Base-by-base conservation (phyloP, 768 basidiomycete genomes). In the Hemileccinum rubropunctum region DNA sequence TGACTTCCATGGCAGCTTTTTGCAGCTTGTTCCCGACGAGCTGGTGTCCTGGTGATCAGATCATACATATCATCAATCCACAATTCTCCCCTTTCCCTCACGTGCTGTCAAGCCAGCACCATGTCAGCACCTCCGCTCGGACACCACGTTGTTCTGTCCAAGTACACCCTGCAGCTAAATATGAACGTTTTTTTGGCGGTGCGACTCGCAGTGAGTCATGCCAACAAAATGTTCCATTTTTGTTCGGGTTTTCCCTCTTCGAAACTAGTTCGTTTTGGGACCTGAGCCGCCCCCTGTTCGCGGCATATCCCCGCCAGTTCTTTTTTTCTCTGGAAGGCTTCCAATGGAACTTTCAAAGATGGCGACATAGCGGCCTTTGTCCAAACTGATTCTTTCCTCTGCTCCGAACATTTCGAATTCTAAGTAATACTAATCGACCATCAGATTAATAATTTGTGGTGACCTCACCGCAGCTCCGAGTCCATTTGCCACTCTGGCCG, bases 261-360 rank as follows among this genome's bases (percentile, higher is more conserved):
- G 35, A 42, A 53, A 47, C 58, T 32, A 40, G 54, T 43, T 57
- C 37, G 47, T 36, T 57, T 53, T 34, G 42, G 28, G 28, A 30
- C 9, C 28, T 9, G 28, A 6, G 9, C 4, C 28, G 11, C 28
- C 28, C 28, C 28, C 32, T 15, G 27, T 52, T 45, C 30, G 39
- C 38, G 47, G 50, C 43, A 57, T 48, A 57, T 40, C 37, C 45
- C 53, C 62, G 47, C 49, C 42, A 45, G 47, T 47, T 37, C 41
- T n/a, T 28, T 44, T 33, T 43, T 8, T 43, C 21, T 23, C 35
- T 48, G 37, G 59, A 64, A 56, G 18, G 37, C 38, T 64, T 65
- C 63, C 52, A 47, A 62, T 56, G 17, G 60, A 65, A 62, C 44
- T 10, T 57, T 50, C 54, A 38, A 40, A 12, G 28, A 27, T 38